A percentile compares a stretch with the other conserved stretches of the same genome.
Evolutionary conservation across 129 eudicot species (phyloP).

Genomic region (Cynara cardunculus): DNA sequence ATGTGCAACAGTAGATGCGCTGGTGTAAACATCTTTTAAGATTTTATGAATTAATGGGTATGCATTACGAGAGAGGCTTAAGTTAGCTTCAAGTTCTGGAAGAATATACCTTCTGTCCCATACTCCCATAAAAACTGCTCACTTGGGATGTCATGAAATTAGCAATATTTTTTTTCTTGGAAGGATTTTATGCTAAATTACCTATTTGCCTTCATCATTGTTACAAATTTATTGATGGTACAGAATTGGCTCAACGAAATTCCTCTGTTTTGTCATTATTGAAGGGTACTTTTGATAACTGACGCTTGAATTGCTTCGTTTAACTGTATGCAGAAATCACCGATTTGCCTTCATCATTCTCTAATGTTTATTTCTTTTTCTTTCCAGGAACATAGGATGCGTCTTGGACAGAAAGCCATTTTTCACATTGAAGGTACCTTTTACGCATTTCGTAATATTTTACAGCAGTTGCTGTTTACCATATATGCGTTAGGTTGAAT

Average conservation of each 20-base stretch:
- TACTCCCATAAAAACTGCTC: background rate
- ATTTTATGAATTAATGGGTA: background rate
- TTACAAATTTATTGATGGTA: background rate
- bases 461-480: background rate
- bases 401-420: slow-evolving; percentile 97
- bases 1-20: background rate
- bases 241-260: background rate
- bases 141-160: background rate
- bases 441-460: background rate
- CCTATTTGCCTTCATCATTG: background rate
- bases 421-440: slow-evolving; percentile 93
- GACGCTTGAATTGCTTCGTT: background rate
- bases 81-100: background rate
- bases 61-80: background rate
- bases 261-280: background rate
- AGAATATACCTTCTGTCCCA: background rate
- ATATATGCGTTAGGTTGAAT: slow-evolving; percentile 5
- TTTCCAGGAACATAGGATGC: slow-evolving; percentile 91
- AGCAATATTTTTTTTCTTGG: background rate
- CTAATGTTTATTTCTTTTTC: slow-evolving; percentile 10
- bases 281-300: background rate
- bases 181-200: background rate
- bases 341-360: background rate
- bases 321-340: background rate
- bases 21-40: background rate